Conservation (phyloP, 768 basidiomycete genomes). For the Lanmaoa rubissima region DNA sequence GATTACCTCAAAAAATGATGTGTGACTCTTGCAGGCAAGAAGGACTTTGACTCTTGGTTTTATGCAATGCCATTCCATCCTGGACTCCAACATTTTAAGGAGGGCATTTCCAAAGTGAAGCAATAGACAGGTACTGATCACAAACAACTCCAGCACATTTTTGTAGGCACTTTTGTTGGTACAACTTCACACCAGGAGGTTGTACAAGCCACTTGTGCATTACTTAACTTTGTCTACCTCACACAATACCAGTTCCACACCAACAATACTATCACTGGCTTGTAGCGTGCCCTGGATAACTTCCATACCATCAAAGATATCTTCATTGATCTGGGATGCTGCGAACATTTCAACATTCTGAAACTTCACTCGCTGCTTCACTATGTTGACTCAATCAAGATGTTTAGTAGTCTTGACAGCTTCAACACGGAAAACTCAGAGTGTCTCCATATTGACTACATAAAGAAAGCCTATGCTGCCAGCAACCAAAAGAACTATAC, state of each 20-base stretch:
- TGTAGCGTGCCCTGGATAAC: background rate
- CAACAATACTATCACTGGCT: rapidly evolving
- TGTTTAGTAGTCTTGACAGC: background rate
- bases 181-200: background rate
- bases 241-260: background rate
- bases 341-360: background rate
- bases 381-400: background rate
- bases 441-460: background rate
- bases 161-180: background rate
- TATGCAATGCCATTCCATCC: background rate
- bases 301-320: background rate
- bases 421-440: background rate
- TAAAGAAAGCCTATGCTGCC: background rate
- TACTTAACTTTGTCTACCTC: background rate
- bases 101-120: background rate
- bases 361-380: background rate
- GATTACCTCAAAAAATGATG: conserved; percentile 2
- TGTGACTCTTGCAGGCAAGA: background rate
- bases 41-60: background rate
- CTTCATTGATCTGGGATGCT: background rate
- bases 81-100: background rate
- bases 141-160: background rate
- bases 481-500: background rate
- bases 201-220: background rate
- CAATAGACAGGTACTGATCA: background rate